Conservation (phyloP, 2,329 filamentous ascomycete genomes). For the Trichoderma oligosporum region DNA sequence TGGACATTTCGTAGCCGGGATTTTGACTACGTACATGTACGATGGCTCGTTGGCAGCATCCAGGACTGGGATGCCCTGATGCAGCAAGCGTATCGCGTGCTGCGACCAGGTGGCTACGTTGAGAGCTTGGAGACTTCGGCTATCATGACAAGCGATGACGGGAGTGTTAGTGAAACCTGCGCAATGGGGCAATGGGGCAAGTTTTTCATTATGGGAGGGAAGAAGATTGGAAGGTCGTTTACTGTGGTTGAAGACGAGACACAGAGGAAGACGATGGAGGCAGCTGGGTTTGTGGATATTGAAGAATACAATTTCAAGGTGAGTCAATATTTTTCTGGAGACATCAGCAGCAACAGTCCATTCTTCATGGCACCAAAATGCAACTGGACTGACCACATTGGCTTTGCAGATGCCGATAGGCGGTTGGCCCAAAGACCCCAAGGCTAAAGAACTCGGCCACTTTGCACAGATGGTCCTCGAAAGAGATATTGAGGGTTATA, state of each 20-base stretch:
- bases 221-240: slow-evolving; percentile 32
- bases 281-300: slow-evolving; percentile 29
- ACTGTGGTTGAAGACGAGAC: slow-evolving; percentile 26
- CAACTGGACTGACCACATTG: neutral
- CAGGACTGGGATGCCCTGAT: slow-evolving; percentile 54
- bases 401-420: slow-evolving; percentile 22
- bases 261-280: slow-evolving; percentile 24
- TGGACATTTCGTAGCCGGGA: slow-evolving; percentile 32
- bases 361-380: neutral
- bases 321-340: neutral
- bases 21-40: slow-evolving; percentile 60
- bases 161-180: slow-evolving; percentile 28
- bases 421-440: slow-evolving; percentile 25
- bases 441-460: slow-evolving; percentile 27
- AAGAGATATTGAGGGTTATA: slow-evolving; percentile 33
- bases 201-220: slow-evolving; percentile 29
- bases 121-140: slow-evolving; percentile 32
- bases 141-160: slow-evolving; percentile 30
- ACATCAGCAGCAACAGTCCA: no score
- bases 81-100: slow-evolving; percentile 46
- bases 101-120: slow-evolving; percentile 53
- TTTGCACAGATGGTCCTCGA: slow-evolving; percentile 32
- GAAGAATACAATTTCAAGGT: slow-evolving; percentile 26
- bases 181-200: slow-evolving; percentile 28
- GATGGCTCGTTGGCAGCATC: slow-evolving; percentile 54